phyloP scores from a whole-genome alignment of 352 stramenopile species.

The Phytophthora constricta region DNA sequence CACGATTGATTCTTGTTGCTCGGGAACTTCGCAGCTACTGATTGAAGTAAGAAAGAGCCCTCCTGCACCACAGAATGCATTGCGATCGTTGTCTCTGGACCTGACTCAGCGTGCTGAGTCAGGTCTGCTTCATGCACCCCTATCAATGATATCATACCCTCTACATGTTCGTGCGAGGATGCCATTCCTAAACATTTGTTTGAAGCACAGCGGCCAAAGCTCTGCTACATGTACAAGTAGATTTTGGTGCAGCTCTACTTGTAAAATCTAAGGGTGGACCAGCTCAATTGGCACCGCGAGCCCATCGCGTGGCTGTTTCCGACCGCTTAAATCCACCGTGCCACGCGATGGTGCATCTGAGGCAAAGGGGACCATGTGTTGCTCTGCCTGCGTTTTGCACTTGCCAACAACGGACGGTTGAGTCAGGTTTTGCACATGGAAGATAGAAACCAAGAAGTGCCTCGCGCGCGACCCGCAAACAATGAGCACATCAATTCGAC shows the following conservation, averaged over 20 bases:
- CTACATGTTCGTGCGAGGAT: background rate
- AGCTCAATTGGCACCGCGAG: too few relatives aligned
- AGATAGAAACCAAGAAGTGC: constrained; percentile 26
- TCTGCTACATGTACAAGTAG: too few relatives aligned
- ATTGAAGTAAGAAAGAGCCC: too few relatives aligned
- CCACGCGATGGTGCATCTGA: background rate
- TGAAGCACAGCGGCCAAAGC: background rate
- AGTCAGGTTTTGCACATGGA: constrained; percentile 19
- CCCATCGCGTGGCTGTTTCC: too few relatives aligned
- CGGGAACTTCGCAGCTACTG: too few relatives aligned
- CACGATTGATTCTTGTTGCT: too few relatives aligned
- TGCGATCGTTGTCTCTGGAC: background rate
- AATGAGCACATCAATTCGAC: too few relatives aligned
- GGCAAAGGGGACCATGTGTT: background rate
- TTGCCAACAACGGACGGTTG: constrained; percentile 32
- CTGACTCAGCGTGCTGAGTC: constrained; percentile 1
- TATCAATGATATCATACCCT: background rate
- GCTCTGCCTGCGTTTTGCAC: constrained; percentile 6
- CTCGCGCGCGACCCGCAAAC: too few relatives aligned
- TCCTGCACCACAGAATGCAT: too few relatives aligned
- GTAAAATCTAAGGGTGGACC: background rate
- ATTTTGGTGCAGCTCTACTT: background rate
- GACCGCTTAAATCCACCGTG: too few relatives aligned
- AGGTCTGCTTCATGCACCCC: background rate
- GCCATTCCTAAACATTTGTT: too few relatives aligned